These are phyloP conservation scores for Monosporascus cannonballus DNA, from an alignment of 2,329 filamentous ascomycete species.

Conservation along the genomic window DNA sequence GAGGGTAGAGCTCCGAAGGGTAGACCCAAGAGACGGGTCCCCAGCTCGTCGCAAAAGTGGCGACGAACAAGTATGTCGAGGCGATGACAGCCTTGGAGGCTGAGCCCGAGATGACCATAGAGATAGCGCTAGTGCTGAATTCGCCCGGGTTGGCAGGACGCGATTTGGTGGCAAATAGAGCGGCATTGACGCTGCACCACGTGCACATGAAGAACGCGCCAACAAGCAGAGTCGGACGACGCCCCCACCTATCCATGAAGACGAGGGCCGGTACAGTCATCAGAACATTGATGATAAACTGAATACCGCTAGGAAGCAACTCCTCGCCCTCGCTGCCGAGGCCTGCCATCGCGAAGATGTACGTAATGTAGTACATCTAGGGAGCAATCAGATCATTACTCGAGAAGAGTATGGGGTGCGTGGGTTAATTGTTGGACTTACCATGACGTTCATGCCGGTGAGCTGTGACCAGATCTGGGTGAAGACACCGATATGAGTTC, in stretches of 20 bases:
- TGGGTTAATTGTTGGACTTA: slow-evolving; percentile 20
- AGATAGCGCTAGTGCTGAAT: slow-evolving; percentile 36
- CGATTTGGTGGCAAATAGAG: slow-evolving; percentile 37
- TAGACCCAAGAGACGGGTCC: slow-evolving; percentile 39
- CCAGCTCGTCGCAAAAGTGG: slow-evolving; percentile 40
- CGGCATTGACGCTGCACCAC: slow-evolving; percentile 41
- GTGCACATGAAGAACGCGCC: slow-evolving; percentile 59
- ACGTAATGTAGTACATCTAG: slow-evolving; percentile 60
- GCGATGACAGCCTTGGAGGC: slow-evolving; percentile 55
- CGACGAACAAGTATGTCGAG: slow-evolving; percentile 60
- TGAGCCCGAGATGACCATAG: slow-evolving; percentile 40
- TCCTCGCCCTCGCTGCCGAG: slow-evolving; percentile 44
- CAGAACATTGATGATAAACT: slow-evolving; percentile 73
- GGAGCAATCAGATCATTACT: background rate
- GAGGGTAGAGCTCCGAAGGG: slow-evolving; percentile 41
- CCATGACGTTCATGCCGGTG: slow-evolving; percentile 73
- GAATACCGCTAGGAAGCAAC: slow-evolving; percentile 61
- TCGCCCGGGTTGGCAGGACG: slow-evolving; percentile 24
- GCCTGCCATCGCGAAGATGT: slow-evolving; percentile 68
- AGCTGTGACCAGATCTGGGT: slow-evolving; percentile 72
- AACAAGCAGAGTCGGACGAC: slow-evolving; percentile 59
- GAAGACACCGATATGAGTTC: slow-evolving; percentile 65
- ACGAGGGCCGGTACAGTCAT: slow-evolving; percentile 73
- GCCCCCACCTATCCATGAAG: slow-evolving; percentile 71
- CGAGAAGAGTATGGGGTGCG: slow-evolving; percentile 14